Conservation (phyloP, 2,329 filamentous ascomycete genomes). For the Myriangium duriaei region DNA sequence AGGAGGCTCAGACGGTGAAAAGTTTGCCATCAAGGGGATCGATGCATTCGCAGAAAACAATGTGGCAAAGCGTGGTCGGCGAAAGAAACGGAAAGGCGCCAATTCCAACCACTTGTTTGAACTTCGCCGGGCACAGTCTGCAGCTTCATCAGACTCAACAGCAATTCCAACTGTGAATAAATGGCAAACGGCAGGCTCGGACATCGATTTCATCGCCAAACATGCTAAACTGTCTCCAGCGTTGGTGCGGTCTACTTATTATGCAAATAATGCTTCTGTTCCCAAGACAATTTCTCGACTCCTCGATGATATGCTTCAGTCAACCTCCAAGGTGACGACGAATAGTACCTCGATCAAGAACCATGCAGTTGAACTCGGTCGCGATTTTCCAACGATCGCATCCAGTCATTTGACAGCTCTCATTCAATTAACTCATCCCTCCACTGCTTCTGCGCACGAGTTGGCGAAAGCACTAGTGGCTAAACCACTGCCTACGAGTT, state of each 20-base stretch:
- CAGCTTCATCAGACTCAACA: conserved; percentile 18
- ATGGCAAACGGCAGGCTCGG: conserved; percentile 45
- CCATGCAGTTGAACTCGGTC: conserved; percentile 41
- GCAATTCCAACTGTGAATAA: conserved; percentile 31
- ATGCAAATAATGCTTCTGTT: conserved; percentile 44
- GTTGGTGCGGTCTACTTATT: conserved; percentile 44
- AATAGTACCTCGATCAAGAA: conserved; percentile 33
- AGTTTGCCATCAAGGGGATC: conserved; percentile 53
- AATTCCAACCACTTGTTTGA: conserved; percentile 23
- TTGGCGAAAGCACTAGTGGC: conserved; percentile 43
- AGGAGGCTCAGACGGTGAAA: conserved; percentile 35
- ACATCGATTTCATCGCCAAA: conserved; percentile 46
- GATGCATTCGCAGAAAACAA: conserved; percentile 62
- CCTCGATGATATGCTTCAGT: conserved; percentile 34
- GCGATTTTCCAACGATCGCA: conserved; percentile 42
- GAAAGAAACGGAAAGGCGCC: conserved; percentile 31
- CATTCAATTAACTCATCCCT: conserved; percentile 44
- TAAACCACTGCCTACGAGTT: conserved; percentile 17
- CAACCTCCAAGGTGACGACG: conserved; percentile 23
- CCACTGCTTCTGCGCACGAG: conserved; percentile 45
- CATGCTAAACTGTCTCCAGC: conserved; percentile 36
- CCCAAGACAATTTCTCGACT: conserved; percentile 43
- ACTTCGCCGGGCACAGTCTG: conserved; percentile 14
- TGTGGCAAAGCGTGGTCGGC: conserved; percentile 31
- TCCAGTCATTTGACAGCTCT: conserved; percentile 39